These are phyloP conservation scores for Endotrypanum monterogeii DNA, from an alignment of 208 protist species.

Conservation along the genomic window DNA sequence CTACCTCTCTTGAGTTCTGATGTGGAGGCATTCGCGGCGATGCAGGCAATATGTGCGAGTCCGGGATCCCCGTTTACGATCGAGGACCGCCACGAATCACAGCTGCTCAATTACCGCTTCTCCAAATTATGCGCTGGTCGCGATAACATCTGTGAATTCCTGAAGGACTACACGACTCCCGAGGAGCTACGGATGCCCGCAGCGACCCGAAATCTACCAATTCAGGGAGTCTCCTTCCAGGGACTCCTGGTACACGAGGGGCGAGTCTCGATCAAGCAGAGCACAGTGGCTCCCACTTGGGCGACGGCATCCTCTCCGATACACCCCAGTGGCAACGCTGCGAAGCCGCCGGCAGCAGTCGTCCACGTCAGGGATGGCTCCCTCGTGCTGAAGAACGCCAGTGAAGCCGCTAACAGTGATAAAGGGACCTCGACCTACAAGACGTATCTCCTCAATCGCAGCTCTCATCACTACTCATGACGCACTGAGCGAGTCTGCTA, in stretches of 20 bases:
- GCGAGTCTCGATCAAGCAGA: neutral
- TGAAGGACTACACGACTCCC: conserved; percentile 46
- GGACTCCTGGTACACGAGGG: conserved; percentile 44
- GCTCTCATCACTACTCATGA: conserved; percentile 69
- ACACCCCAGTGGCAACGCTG: neutral
- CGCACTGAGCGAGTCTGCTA: conserved; percentile 30
- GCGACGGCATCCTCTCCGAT: neutral
- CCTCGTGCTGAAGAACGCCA: neutral
- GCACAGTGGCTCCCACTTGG: neutral
- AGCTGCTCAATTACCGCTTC: conserved; percentile 56
- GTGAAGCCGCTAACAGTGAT: neutral
- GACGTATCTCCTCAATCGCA: conserved; percentile 13
- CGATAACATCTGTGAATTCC: conserved; percentile 61
- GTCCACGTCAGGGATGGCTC: neutral
- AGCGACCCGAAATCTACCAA: conserved; percentile 56
- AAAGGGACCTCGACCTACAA: neutral
- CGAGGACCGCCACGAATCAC: conserved; percentile 59
- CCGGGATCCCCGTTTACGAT: conserved; percentile 63
- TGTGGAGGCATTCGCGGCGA: conserved; percentile 63
- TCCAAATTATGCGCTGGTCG: conserved; percentile 43
- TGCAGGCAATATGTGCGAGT: conserved; percentile 67
- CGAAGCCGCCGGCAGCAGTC: neutral
- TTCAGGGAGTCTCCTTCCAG: conserved; percentile 57
- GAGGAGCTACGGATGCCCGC: conserved; percentile 47
- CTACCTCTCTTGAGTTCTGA: conserved; percentile 73